phyloP scores from a whole-genome alignment of 148 eudicot species.

The Amaranthus palmeri region DNA sequence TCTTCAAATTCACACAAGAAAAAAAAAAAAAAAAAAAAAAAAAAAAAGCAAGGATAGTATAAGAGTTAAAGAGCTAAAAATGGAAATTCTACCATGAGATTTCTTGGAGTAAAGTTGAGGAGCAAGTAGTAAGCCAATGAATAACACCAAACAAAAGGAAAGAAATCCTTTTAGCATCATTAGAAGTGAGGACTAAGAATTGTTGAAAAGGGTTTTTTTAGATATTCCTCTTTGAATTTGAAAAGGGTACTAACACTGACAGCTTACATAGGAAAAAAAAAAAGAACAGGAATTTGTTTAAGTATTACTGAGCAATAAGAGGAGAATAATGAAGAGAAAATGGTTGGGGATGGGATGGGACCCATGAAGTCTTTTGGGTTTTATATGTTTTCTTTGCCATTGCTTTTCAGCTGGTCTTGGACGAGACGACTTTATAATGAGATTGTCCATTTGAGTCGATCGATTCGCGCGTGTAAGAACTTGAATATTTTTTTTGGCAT shows the following conservation, averaged over 20 bases:
- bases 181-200: constrained; percentile 2
- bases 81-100: constrained; percentile 22
- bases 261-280: constrained; percentile 8
- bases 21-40: not conserved
- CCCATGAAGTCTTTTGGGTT: constrained; percentile 4
- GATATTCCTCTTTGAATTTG: not conserved
- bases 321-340: not conserved
- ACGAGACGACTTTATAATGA: no score
- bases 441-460: no score
- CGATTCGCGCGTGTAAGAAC: no score
- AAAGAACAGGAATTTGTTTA: not conserved
- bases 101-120: constrained; percentile 23
- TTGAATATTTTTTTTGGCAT: no score
- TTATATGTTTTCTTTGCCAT: constrained; percentile 5
- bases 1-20: no score
- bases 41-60: no score
- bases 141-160: constrained; percentile 4
- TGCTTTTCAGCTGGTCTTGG: no score
- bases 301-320: not conserved
- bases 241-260: not conserved
- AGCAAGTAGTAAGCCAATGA: constrained; percentile 6
- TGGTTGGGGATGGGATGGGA: constrained; percentile 8
- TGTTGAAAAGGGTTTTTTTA: constrained; percentile 13
- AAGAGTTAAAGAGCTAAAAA: not conserved
- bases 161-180: constrained; percentile 9